Base-by-base conservation (phyloP, 2,329 filamentous ascomycete genomes). In the Talaromyces sp. region DNA sequence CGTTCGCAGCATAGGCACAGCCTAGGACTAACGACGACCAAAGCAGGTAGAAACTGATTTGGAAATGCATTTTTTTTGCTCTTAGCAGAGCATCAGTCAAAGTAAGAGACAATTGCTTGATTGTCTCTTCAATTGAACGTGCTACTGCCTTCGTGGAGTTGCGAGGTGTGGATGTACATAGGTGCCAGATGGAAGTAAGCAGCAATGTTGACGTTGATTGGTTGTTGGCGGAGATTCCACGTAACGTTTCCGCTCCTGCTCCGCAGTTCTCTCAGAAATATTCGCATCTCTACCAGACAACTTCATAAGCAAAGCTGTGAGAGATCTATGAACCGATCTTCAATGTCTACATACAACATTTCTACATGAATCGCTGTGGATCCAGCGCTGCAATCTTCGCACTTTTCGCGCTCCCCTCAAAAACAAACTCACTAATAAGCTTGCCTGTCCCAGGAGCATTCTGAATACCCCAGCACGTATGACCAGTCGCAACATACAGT, bases 381-480 rank as follows among this genome's bases (percentile, higher is more conserved):
- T 92, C 86, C 62, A 93, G 70, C 37, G 79, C 81, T 1, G 77
- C 77, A 31, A 91, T 80, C 61, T 86, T 80, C 4, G 88, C 87
- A 64, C 88, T 91, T 67, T 73, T 85, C 1, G 87, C 83, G 60
- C 77, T 74, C 0, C 89, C 89, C 56, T 92, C 89, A 66, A 92
- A 85, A 2, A 94, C 76, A 73, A 89, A 85, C 72, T 93, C 89
- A 37, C 88, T 87, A 78, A 94, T 87, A 39, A 93, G 72, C 74
- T 87, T 89, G 3, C 89, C 89, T 7, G 93, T 97, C 1, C 82
- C 94, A 1, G 93, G 92, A 0, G 86, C 91, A 75, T 99, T 97
- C 76, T 97, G 93, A 21, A 99, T 96, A 0, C 94, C 94, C 94
- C 94, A 99, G 76, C 93, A 97, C 1, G 91, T 96, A 77, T 99